Base-by-base conservation (phyloP, 2,329 filamentous ascomycete species). In the Trichoderma harzianum region DNA sequence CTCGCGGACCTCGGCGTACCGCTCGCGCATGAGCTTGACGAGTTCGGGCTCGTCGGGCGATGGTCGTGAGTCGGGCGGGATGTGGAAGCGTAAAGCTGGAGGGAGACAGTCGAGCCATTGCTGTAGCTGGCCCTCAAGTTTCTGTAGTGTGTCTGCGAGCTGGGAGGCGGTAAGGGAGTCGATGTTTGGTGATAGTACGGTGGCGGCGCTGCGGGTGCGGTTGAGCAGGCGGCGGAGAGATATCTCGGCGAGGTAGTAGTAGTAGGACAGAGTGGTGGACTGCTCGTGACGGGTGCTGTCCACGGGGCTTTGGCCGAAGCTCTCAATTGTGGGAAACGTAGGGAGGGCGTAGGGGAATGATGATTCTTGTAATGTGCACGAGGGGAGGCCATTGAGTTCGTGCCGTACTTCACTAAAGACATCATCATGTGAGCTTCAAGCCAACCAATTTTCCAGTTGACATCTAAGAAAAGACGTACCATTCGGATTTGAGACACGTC, bases 171-270 rank as follows among this genome's bases (percentile, higher is more conserved):
- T 66, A 5, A 55, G 47, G 30, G 63, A 66, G 63, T 66, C 63
- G 2, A 66, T 36, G 21, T 21, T 66, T 36, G 63, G 21, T 21
- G 63, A 66, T n/a, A 66, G 30, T 0, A 66, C 47, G 12, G 43
- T 36, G 21, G 63, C 63, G 21, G 63, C 63, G 47, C 63, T 66
- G 30, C 63, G 63, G 2, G 63, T 66, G 28, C 63, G 63, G 16
- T 66, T 66, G n/a, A 66, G 63, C 14, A 66, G 47, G n/a, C 63
- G 63, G 30, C 63, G 63, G 5, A 66, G 30, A 26, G 63, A 66
- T 8, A 66, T 66, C 21, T 66, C 63, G 30, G 63, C 63, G 12
- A 66, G 63, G 21, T 66, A 66, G 47, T 66, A 66, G 10, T 66
- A 66, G 11, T 66, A 66, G 18, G 63, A 66, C 21, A 53, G 16